Base-by-base conservation (phyloP, 2,329 filamentous ascomycete genomes). In the Juglanconis sp. region DNA sequence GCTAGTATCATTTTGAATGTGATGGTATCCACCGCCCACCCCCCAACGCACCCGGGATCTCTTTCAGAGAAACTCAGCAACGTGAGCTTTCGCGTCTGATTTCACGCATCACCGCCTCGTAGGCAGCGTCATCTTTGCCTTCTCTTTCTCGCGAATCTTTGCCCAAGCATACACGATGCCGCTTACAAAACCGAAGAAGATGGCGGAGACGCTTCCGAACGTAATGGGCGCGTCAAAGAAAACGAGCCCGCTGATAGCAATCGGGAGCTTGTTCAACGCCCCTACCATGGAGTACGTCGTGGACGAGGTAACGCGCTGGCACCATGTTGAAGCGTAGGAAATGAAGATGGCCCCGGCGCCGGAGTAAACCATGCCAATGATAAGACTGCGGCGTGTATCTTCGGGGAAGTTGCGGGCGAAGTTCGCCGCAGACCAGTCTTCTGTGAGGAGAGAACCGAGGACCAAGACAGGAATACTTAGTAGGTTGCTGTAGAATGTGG, bases 401-500 rank as follows among this genome's bases (percentile, higher is more conserved):
- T 79, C 68, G 2, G 95, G 95, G 80, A 99, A 99, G 82, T 98
- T 98, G 75, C 83, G 87, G 67, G 80, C 77, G 68, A 99, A 78
- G 78, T 99, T 99, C 63, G 82, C 82, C 54, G 85, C 79, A 6
- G 92, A 96, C 95, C 95, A 99, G 78, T 98, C 91, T 75, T 99
- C 95, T 66, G 89, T 79, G 65, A 96, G 69, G 56, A 97, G 79
- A 38, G 94, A 96, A 73, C 88, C 87, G 68, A 92, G 73, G 60
- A 98, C 76, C 56, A 99, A 87, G 69, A 98, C 88, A 34, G 95
- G 95, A 65, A 99, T 96, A 60, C 93, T 96, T 67, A 99, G 87
- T 51, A 98, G 85, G 77, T 99, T 98, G 86, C 99, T 99, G 83
- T 99, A 99, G 80, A 95, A 98, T 95, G 98, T 99, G 71, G 93